Base-by-base conservation (phyloP, 2,329 filamentous ascomycete genomes). In the Stylonectria norvegica region DNA sequence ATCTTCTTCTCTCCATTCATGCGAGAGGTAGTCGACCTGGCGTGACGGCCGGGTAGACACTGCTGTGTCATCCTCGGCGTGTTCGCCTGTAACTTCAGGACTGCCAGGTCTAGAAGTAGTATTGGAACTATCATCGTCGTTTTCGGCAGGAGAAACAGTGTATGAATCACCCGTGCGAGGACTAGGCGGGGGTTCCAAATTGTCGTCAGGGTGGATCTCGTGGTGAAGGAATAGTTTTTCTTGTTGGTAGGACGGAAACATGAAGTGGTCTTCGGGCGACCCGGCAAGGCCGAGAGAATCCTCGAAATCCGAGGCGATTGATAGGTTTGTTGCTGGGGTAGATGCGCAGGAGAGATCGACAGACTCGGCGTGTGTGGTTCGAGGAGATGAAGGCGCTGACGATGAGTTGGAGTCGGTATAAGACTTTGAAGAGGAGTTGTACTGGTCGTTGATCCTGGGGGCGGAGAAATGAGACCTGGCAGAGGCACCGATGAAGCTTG, bases 1-100 rank as follows among this genome's bases (percentile, higher is more conserved):
- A 65, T 98, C 91, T 64, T 97, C 90, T 65, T 96, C 89, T 48
- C 79, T 81, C 88, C 91, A 95, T 47, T 91, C 81, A 60, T 97
- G 87, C 14, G 90, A 95, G 33, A 96, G 77, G 60, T 95, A 95
- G 66, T 95, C 90, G n/a, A 95, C 90, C 66, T 95, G 89, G 50
- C 89, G 76, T 32, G 89, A 89, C 2, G 89, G 89, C 56, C 85
- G 80, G 22, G 73, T 75, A 47, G 81, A 78, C 25, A 94, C 73
- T 9, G 85, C 84, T 8, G 82, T 85, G 63, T 95, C 89, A 54
- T 95, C 89, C 51, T 86, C 84, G 7, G 85, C 84, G 20, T 81
- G 75, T 32, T 81, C 76, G 7, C 67, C 67, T n/a, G n/a, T n/a
- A 20, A 72, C 52, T 20, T 78, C 68, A 27, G 81, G 74, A 2